Evolutionary conservation across 768 basidiomycete species (phyloP), one percentile per base, ranked within the genome.

Genomic region (Amanita subjunquillea): DNA sequence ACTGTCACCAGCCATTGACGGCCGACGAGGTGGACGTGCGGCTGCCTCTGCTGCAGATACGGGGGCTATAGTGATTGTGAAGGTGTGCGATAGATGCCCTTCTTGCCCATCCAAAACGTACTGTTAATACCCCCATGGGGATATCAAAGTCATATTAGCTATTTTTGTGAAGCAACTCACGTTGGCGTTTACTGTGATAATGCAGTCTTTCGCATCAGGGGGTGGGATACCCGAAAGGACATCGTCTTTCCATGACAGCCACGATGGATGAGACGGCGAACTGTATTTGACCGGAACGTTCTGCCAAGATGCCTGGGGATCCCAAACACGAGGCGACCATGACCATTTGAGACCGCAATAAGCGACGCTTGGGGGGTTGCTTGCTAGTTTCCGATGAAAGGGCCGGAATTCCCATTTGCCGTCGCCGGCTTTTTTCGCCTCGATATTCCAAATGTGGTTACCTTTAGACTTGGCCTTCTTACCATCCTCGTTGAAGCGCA

Each of bases 381-480:
- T 92, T 32, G 91, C 87, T 51, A 98, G 80, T 67, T 85, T 87
- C 51, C 93, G 83, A 60, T 85, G 73, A 70, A 95, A 96, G 10
- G 89, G 84, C 48, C 91, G 78, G 71, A 95, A 96, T 49, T 80
- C 75, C 92, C 92, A 97, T 57, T 77, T 71, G 39, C 85, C 80
- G 45, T 87, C 87, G 22, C 71, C 72, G 22, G 71, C 63, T 67
- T 90, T 94, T 70, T 81, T 90, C n/a, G 92, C 95, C 61, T 97
- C 91, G 48, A 98, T 87, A 62, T 92, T 94, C 95, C 95, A 99
- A 58, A 97, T 96, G 62, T 98, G 95, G 69, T 99, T 99, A 44
- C 95, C 95, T 72, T 96, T 96, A 50, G 91, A 94, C 69, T 99
- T 99, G 22, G 94, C 90, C 71, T 99, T 99, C 69, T 97, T 97